Conservation (phyloP, 148 eudicot species). For the Amaranthus hypochondriacus region DNA sequence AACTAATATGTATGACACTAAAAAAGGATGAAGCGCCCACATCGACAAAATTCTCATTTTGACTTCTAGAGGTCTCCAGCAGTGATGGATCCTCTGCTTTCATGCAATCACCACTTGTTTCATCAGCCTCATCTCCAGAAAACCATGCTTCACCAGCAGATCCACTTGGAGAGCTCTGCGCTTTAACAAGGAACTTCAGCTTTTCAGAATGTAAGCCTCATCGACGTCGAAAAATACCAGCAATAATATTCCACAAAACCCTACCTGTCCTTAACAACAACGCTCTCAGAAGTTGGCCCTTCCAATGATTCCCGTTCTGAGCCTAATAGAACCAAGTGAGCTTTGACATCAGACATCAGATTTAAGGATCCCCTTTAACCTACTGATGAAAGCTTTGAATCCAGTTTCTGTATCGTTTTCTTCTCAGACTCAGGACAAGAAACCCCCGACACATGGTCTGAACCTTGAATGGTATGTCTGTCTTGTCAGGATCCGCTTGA, state of each 20-base stretch:
- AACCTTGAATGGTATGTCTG: conserved; percentile 21
- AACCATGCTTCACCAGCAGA: conserved; percentile 67
- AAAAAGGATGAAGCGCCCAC: conserved; percentile 29
- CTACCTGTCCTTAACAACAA: conserved; percentile 57
- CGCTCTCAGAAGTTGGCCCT: conserved; percentile 26
- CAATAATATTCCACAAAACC: conserved; percentile 62
- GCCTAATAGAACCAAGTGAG: conserved; percentile 33
- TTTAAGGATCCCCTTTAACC: conserved; percentile 55
- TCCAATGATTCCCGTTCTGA: conserved; percentile 34
- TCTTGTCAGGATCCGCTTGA: conserved; percentile 28
- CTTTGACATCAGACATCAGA: conserved; percentile 59
- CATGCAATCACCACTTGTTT: conserved; percentile 28
- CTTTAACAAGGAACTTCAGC: conserved; percentile 39
- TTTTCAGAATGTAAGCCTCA: conserved; percentile 54
- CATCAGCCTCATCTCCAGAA: conserved; percentile 69
- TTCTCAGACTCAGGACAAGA: conserved; percentile 31
- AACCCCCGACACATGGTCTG: conserved; percentile 34
- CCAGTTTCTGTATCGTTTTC: conserved; percentile 29
- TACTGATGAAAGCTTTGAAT: conserved; percentile 41
- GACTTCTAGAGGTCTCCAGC: conserved; percentile 4
- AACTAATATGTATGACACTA: conserved; percentile 24
- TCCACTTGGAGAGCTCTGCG: conserved; percentile 48
- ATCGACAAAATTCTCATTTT: conserved; percentile 22
- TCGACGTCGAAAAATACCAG: conserved; percentile 49
- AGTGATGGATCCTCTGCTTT: conserved; percentile 18